Base-by-base conservation (phyloP, 352 stramenopile species). In the Phytophthora multivora region DNA sequence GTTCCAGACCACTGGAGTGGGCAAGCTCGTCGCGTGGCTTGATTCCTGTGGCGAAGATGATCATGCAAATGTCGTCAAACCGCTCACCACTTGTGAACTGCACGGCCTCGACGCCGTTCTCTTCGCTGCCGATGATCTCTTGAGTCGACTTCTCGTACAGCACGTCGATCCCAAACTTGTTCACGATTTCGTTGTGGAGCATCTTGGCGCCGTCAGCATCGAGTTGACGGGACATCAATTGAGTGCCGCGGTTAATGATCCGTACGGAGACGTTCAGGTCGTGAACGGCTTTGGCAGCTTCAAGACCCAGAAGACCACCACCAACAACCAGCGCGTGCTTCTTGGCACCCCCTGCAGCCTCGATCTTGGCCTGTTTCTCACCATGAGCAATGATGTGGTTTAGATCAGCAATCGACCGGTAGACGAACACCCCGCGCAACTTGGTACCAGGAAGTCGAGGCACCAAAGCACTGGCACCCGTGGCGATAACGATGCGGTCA, bases 211-310 rank as follows among this genome's bases (percentile, higher is more conserved):
- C 93, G 23, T 89, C 91, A 54, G 96, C 76, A 51, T 98, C 93
- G 25, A 98, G 93, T 73, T 98, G 89, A 35, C 91, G 89, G 8
- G 90, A 97, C 91, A 98, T 98, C 18, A 98, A 75, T 28, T 88
- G 92, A 18, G 74, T 74, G n/a, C 91, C 91, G 69, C 94, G 96
- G 69, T 98, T 93, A 55, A 98, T 88, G 63, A 98, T 96, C 46
- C 93, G 84, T 23, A 89, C 91, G 31, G 79, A 73, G 42, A 97
- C 71, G 8, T 91, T 87, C 55, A 98, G 89, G 64, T 97, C 93
- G 42, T 93, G 87, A 38, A 97, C 90, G 13, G 91, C 91, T 63
- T 97, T 97, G 40, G 90, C 89, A 6, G 90, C 90, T 60, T 93
- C 79, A 1, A 96, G 71, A 38, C 89, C 89, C 0, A 97, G 75